Evolutionary conservation across 2,329 filamentous ascomycete genomes (phyloP), one percentile per base, ranked within the genome.

Genomic region (Cladophialophora psammophila): DNA sequence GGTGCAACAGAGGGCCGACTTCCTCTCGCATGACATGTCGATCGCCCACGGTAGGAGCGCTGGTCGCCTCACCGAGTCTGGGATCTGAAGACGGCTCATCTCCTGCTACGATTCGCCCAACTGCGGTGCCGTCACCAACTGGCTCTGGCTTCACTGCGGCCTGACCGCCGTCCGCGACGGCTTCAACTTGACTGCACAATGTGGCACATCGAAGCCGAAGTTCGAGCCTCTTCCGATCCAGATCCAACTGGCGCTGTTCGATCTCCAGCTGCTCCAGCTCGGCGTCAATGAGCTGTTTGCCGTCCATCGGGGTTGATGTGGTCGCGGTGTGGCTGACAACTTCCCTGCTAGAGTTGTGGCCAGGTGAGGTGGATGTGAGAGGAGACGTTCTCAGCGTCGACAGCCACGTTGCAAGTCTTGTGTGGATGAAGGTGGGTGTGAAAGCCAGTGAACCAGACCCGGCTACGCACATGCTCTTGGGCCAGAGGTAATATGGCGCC

Each of bases 231-330:
- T 42, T 36, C 5, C 32, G 55, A 31, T 57, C 34, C 7, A 57
- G 35, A 15, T 57, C 55, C 18, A 57, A 26, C 18, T 40, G 55
- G 15, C 55, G 55, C 18, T 40, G 55, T 12, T 57, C 35, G 35
- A 57, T 15, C 18, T 57, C 55, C 8, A 50, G 18, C 45, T 50
- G 8, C 20, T 50, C 45, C 9, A 26, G 18, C 45, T 50, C 45
- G 9, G 20, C 9, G 45, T 50, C 10, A 8, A 50, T 31, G 20
- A 50, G 20, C 9, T 18, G 18, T 12, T 50, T 26, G 20, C 26
- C 20, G 45, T 50, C 18, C 45, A 50, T 50, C 20, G 45, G 3
- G 45, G 3, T 13, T 3, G 7, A 10, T 26, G 26, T 3, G 26
- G 26, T 26, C 26, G 26, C 2, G 26, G 26, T 26, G 26, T 26